Conservation (phyloP, 116 monocot species). For the Zostera marina region DNA sequence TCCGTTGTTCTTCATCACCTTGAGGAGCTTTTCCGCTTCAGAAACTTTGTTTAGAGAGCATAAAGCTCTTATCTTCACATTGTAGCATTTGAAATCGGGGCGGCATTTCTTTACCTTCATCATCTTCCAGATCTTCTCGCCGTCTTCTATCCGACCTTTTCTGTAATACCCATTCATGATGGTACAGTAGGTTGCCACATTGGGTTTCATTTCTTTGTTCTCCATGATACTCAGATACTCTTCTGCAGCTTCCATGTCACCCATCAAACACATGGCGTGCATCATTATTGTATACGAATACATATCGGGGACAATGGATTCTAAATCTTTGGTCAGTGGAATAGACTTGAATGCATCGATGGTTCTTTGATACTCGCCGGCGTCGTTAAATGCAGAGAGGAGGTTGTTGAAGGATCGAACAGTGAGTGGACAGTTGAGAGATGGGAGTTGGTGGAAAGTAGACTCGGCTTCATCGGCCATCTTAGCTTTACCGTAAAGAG, state of each 20-base stretch:
- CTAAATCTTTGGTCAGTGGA: constrained; percentile 1
- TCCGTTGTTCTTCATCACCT: constrained; percentile 3
- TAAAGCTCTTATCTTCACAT: constrained; percentile 45
- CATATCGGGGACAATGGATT: constrained; percentile 18
- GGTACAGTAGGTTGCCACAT: constrained; percentile 39
- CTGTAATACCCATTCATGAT: constrained; percentile 40
- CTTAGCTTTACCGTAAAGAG: constrained; percentile 43
- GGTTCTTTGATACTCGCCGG: constrained; percentile 14
- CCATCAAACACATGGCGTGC: constrained; percentile 13
- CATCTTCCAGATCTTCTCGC: constrained; percentile 36
- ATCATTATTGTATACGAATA: constrained; percentile 21
- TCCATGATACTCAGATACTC: constrained; percentile 24
- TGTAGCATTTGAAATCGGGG: constrained; percentile 46
- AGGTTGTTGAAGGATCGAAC: constrained; percentile 54
- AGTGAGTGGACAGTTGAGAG: constrained; percentile 18
- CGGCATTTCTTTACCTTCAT: constrained; percentile 30
- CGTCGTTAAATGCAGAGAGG: constrained; percentile 26
- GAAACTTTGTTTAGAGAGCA: constrained; percentile 13
- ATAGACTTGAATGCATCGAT: constrained; percentile 12
- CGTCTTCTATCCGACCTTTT: constrained; percentile 18
- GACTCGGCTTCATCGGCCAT: constrained; percentile 31
- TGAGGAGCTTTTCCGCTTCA: constrained; percentile 31
- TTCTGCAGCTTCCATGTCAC: constrained; percentile 7
- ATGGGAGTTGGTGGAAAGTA: constrained; percentile 32
- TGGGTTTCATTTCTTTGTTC: constrained; percentile 15